Conservation (phyloP, 2,329 filamentous ascomycete genomes). For the Aspergillus sp. region DNA sequence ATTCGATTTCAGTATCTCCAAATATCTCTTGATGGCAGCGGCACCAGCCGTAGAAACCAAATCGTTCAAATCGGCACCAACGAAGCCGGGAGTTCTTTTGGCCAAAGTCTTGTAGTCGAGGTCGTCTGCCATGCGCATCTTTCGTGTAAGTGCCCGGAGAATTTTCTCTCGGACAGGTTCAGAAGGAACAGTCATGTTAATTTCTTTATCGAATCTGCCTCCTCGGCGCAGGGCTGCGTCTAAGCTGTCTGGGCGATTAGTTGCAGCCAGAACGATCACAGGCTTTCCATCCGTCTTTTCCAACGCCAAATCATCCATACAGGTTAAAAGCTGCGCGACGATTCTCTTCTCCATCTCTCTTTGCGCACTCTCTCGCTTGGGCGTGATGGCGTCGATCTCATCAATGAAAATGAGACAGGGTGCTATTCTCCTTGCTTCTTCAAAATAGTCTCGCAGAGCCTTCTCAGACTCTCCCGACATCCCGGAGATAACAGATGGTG, state of each 20-base stretch:
- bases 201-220: conserved; percentile 75
- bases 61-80: conserved; percentile 81
- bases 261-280: conserved; percentile 86
- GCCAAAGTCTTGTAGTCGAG: conserved; percentile 72
- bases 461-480: conserved; percentile 90
- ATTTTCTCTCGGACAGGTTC: conserved; percentile 74
- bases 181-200: conserved; percentile 84
- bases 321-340: conserved; percentile 74
- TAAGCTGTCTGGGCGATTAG: conserved; percentile 80
- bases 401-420: conserved; percentile 91
- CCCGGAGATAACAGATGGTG: conserved; percentile 74
- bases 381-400: conserved; percentile 85
- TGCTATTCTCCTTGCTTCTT: conserved; percentile 78
- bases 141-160: conserved; percentile 65
- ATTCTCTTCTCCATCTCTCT: conserved; percentile 88
- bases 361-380: conserved; percentile 76
- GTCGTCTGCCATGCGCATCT: conserved; percentile 60
- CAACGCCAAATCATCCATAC: conserved; percentile 76
- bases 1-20: conserved; percentile 48
- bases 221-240: conserved; percentile 71
- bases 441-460: conserved; percentile 77
- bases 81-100: conserved; percentile 84
- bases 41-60: conserved; percentile 62
- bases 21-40: conserved; percentile 59
- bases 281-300: conserved; percentile 69